A percentile compares a stretch with the other conserved stretches of the same genome.
Conservation (phyloP, 306 rosid genomes). For the Cucurbita pepo region DNA sequence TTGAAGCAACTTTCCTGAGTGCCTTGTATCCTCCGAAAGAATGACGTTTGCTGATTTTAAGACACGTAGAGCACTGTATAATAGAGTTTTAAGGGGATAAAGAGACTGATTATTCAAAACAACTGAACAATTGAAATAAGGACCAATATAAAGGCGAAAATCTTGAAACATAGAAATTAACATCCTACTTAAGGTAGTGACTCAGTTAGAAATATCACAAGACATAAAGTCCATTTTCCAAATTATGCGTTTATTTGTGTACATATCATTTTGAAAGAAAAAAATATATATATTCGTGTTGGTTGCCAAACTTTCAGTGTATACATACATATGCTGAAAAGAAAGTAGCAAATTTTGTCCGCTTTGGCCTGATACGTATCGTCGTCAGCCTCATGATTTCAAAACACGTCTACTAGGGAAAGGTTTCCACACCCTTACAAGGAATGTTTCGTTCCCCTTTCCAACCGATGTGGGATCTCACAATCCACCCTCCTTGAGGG, state of each 20-base stretch:
- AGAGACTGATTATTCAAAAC: not conserved
- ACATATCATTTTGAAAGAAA: not conserved
- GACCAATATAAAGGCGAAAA: not conserved
- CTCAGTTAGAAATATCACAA: not conserved
- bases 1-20: constrained; percentile 76
- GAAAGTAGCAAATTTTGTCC: no score
- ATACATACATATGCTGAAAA: not conserved
- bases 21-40: constrained; percentile 88
- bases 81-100: not conserved
- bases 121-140: not conserved
- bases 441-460: no score
- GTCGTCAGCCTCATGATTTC: no score
- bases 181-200: not conserved
- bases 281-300: not conserved
- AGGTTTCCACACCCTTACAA: no score
- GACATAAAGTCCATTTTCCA: not conserved
- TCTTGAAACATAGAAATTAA: not conserved
- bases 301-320: not conserved
- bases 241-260: not conserved
- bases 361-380: no score
- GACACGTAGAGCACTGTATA: constrained; percentile 65
- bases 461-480: no score
- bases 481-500: no score
- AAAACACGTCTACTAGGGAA: no score
- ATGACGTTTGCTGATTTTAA: constrained; percentile 63